Evolutionary conservation across 2,329 filamentous ascomycete genomes (phyloP).

Genomic region (Gyromitra esculenta): DNA sequence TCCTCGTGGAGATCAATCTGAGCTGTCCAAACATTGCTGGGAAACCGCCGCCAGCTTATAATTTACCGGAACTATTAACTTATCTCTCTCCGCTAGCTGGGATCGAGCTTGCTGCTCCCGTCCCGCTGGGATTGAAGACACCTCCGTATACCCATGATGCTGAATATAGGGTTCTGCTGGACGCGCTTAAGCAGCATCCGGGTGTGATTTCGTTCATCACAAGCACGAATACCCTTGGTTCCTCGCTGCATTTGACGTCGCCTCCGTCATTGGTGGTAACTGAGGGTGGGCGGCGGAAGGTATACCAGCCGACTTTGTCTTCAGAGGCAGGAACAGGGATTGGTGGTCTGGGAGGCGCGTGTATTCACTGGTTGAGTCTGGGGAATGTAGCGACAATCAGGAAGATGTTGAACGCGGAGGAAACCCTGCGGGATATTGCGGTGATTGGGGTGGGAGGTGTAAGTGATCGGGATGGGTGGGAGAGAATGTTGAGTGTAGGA

Average conservation of each 20-base stretch:
- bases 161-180: constrained; percentile 70
- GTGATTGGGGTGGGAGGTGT: constrained; percentile 80
- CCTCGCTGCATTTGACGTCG: constrained; percentile 68
- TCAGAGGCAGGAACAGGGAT: constrained; percentile 68
- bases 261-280: constrained; percentile 54
- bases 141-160: constrained; percentile 78
- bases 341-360: constrained; percentile 76
- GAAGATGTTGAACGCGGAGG: constrained; percentile 66
- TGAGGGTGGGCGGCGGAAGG: constrained; percentile 24
- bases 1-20: constrained; percentile 80
- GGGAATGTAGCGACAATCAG: constrained; percentile 79
- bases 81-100: constrained; percentile 67
- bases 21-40: constrained; percentile 78
- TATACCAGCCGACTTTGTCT: constrained; percentile 61
- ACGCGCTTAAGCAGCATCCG: constrained; percentile 63
- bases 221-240: constrained; percentile 77
- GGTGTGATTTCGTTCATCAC: constrained; percentile 71
- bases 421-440: constrained; percentile 66
- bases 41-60: constrained; percentile 77
- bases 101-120: constrained; percentile 58
- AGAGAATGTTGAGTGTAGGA: constrained; percentile 73
- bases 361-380: constrained; percentile 76
- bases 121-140: constrained; percentile 74
- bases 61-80: constrained; percentile 63
- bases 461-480: constrained; percentile 69